Evolutionary conservation across 208 protist species (phyloP), one percentile per base, ranked within the genome.

Genomic region (Endotrypanum monterogeii): DNA sequence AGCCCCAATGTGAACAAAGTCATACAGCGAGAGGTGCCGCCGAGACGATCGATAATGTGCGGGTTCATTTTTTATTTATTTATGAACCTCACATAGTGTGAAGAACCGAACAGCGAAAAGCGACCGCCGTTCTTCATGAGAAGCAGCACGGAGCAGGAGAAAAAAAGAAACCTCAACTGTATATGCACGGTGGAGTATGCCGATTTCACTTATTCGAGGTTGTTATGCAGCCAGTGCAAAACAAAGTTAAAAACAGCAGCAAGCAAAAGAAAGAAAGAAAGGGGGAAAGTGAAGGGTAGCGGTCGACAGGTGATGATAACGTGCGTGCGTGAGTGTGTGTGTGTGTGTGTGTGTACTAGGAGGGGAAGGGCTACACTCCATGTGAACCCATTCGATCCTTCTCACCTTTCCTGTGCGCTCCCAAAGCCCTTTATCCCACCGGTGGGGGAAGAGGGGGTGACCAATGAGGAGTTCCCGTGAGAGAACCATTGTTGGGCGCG

Each of bases 1-100:
- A 97, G 82, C n/a, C 87, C 57, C 37, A 92, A 74, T 23, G 90
- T 94, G n/a, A 94, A 69, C 44, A 93, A 73, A 25, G 92, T 96
- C 25, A 83, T 80, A 46, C 86, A 85, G 14, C 91, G 88, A 52
- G 77, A 78, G 35, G 73, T 65, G 23, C 88, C 91, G 23, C 91
- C 91, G 46, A 95, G 78, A 18, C 78, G 76, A 67, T 95, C 88
- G 46, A 93, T 67, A 35, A 83, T 79, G 35, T 87, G 67, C 16
- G 82, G 76, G 65, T 70, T 50, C 78, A 87, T 85, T 0, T 3
- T 28, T 9, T 57, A 12, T 5, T 11, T 11, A 5, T 11, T 30
- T n/a, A 6, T 35, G 61, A n/a, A 71, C 25, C 12, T 67, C 37
- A 48, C 44, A 48, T 48, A 5, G 12, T 48, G 44, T 65, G 60